A percentile compares a stretch with the other conserved stretches of the same genome.
phyloP scores from a whole-genome alignment of 2,329 filamentous ascomycete genomes.

The Aspergillus vadensis region DNA sequence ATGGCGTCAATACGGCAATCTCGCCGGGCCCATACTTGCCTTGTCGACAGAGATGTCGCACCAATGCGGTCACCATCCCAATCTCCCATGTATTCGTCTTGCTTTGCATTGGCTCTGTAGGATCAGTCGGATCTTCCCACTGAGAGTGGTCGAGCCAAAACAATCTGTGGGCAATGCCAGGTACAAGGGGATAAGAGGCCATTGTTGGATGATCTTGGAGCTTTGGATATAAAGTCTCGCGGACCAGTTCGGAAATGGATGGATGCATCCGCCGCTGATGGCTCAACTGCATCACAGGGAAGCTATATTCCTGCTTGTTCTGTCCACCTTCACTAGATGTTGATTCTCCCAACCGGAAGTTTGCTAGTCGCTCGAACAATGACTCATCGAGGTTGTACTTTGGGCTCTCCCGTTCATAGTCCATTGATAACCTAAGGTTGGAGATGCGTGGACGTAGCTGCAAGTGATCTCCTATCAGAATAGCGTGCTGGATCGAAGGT shows the following conservation, averaged over 20 bases:
- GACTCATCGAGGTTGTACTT: conserved; percentile 11
- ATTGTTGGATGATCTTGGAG: conserved; percentile 5
- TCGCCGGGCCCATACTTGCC: conserved; percentile 24
- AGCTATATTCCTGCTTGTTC: not conserved
- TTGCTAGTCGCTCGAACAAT: conserved; percentile 9
- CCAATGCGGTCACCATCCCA: conserved; percentile 23
- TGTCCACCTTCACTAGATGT: not conserved
- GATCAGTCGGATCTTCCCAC: conserved; percentile 16
- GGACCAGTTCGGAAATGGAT: conserved; percentile 4
- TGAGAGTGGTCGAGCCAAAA: conserved; percentile 27
- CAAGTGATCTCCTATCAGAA: conserved; percentile 15
- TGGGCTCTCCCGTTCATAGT: not conserved
- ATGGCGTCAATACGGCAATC: conserved; percentile 27
- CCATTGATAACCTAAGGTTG: conserved; percentile 5
- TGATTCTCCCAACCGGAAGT: not conserved
- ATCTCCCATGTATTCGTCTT: conserved; percentile 25
- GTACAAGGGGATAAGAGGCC: not conserved
- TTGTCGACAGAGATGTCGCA: conserved; percentile 24
- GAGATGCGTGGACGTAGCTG: conserved; percentile 13
- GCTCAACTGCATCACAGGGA: conserved; percentile 10
- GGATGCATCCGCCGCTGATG: conserved; percentile 15
- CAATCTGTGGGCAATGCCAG: conserved; percentile 12
- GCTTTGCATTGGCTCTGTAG: conserved; percentile 13
- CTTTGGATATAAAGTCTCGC: conserved; percentile 5
- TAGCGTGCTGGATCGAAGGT: conserved; percentile 12